These are phyloP conservation scores for Pichia sp. DNA, from an alignment of 1,139 yeast species.

Conservation along the genomic window DNA sequence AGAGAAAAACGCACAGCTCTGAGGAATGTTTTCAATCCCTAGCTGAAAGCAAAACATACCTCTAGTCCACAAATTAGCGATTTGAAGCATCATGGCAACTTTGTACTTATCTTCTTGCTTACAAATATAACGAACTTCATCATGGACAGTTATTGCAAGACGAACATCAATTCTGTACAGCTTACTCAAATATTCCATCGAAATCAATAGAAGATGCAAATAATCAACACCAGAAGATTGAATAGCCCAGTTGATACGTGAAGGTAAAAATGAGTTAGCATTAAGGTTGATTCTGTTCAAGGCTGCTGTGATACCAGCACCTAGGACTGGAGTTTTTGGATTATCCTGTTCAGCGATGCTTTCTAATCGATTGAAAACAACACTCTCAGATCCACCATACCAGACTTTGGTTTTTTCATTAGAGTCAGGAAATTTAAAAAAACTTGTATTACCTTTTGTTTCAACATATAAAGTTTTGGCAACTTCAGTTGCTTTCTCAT, in stretches of 20 bases:
- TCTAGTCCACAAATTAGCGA: slow-evolving; percentile 91
- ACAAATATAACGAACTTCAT: slow-evolving; percentile 80
- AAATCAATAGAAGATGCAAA: slow-evolving; percentile 70
- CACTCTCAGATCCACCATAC: slow-evolving; percentile 92
- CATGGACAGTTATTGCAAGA: slow-evolving; percentile 84
- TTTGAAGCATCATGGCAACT: slow-evolving; percentile 77
- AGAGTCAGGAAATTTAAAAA: slow-evolving; percentile 19
- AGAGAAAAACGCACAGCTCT: slow-evolving; percentile 91
- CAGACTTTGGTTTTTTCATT: slow-evolving; percentile 40
- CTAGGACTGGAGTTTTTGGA: slow-evolving; percentile 87
- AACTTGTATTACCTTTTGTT: slow-evolving; percentile 65
- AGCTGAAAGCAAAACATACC: slow-evolving; percentile 91
- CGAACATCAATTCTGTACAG: slow-evolving; percentile 70
- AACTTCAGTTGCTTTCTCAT: slow-evolving; percentile 56
- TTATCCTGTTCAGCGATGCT: slow-evolving; percentile 75
- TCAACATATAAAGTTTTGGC: slow-evolving; percentile 67
- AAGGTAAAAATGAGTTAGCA: slow-evolving; percentile 66
- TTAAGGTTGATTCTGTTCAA: slow-evolving; percentile 59
- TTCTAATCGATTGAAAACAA: slow-evolving; percentile 83
- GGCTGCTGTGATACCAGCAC: slow-evolving; percentile 90
- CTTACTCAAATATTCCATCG: slow-evolving; percentile 77
- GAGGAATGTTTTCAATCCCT: slow-evolving; percentile 86
- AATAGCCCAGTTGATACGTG: slow-evolving; percentile 95
- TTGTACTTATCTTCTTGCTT: slow-evolving; percentile 65
- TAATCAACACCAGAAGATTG: slow-evolving; percentile 98